These are phyloP conservation scores for Colletotrichum gloeosporioides DNA, from an alignment of 2,329 filamentous ascomycete species.

Conservation along the genomic window DNA sequence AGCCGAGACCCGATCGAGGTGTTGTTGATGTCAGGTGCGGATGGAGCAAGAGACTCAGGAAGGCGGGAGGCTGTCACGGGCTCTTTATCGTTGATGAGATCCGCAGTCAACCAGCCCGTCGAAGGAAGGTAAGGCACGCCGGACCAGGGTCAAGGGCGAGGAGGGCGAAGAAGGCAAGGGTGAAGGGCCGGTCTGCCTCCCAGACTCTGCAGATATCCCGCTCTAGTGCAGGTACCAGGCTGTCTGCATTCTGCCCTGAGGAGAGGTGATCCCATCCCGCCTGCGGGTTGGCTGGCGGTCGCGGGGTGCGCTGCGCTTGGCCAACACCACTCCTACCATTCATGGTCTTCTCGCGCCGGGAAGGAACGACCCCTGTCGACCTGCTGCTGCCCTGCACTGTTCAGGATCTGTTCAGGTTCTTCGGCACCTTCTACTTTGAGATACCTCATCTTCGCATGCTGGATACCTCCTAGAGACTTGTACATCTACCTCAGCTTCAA, in stretches of 20 bases:
- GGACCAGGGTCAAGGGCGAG: not conserved
- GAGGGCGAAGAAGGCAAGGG: not conserved
- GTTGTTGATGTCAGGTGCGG: conserved; percentile 10
- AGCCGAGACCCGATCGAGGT: conserved; percentile 4
- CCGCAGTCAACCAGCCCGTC: not conserved
- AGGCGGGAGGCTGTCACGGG: conserved; percentile 17
- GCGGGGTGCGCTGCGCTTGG: conserved; percentile 15
- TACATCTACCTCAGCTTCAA: not conserved
- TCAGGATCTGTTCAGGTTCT: not conserved
- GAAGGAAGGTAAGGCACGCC: not conserved
- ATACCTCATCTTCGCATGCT: not conserved
- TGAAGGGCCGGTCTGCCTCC: not conserved
- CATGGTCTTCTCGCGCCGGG: not conserved
- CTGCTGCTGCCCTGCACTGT: not conserved
- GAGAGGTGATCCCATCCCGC: not conserved
- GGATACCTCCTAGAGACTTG: not conserved
- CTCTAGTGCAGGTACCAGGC: conserved; percentile 1
- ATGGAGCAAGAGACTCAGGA: conserved; percentile 11
- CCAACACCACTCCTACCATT: not conserved
- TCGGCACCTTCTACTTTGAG: not conserved
- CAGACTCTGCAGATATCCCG: conserved; percentile 1
- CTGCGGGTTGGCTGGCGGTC: conserved; percentile 18
- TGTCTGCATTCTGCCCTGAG: not conserved
- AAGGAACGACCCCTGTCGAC: not conserved
- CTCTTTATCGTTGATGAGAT: conserved; percentile 15